Evolutionary conservation across 2,329 filamentous ascomycete genomes (phyloP), one percentile per base, ranked within the genome.

Genomic region (Diaporthe citri): DNA sequence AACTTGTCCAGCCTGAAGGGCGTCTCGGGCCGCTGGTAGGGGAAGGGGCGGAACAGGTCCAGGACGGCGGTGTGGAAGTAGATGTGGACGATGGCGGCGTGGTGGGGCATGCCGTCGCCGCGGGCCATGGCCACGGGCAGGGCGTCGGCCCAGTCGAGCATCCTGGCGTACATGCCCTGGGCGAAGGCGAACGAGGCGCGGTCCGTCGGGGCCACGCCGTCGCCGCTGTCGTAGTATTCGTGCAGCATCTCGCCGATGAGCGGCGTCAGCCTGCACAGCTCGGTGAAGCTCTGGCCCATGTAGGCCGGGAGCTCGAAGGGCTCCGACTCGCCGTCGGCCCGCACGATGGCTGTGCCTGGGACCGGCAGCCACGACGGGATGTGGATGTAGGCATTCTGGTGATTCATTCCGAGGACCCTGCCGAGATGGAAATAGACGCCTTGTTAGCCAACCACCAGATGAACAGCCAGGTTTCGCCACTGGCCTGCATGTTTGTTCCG

Each of bases 91-190:
- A 77, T 39, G 15, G 73, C 64, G 34, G 72, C 67, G 13, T 76
- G 73, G 22, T 74, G 71, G 1, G 74, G 48, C 57, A 73, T 73
- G 17, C 72, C 31, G 17, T 57, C 71, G 10, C 67, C 67, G 25
- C 60, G 70, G 2, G 62, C 73, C 57, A 77, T 73, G 10, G n/a
- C 6, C 13, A 74, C 55, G 15, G 70, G 73, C 22, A 78, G 57
- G 2, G 41, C 43, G 59, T 77, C 78, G n/a, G 76, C 67, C 78
- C 78, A 79, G 5, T 25, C 71, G 6, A 80, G 76, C 57, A 80
- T 41, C 62, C 71, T 76, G n/a, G 57, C 46, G 66, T 79, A 79
- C 28, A 76, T 75, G 8, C 72, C 6, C 55, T 77, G 73, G 17
- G 77, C 76, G 22, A 78, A 74, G 15, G 39, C 55, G 36, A 77